These are phyloP conservation scores for Xanthoceras sorbifolium DNA, from an alignment of 345 rosid species.

Conservation along the genomic window DNA sequence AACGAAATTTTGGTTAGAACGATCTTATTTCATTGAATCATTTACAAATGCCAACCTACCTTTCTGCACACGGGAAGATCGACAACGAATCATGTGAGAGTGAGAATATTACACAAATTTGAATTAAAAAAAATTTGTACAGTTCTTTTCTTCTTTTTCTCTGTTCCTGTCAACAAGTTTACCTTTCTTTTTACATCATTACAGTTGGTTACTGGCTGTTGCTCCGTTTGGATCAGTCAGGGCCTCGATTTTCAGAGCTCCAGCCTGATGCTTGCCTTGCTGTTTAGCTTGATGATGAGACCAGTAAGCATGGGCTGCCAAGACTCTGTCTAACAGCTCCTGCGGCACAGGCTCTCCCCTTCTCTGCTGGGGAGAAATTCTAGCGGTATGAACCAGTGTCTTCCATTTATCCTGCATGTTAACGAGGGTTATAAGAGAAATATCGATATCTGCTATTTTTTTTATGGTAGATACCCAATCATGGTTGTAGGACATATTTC, in stretches of 20 bases:
- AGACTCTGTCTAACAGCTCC: slow-evolving; percentile 81
- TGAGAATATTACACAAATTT: slow-evolving; percentile 43
- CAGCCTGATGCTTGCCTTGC: slow-evolving; percentile 51
- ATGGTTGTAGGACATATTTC: not conserved
- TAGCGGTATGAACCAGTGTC: slow-evolving; percentile 94
- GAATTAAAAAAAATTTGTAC: slow-evolving; percentile 41
- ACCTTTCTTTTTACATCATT: slow-evolving; percentile 32
- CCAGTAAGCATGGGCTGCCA: slow-evolving; percentile 86
- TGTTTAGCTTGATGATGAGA: slow-evolving; percentile 79
- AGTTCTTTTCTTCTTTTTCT: slow-evolving; percentile 18
- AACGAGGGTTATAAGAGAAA: not conserved
- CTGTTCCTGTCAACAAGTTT: slow-evolving; percentile 29
- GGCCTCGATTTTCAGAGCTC: slow-evolving; percentile 25
- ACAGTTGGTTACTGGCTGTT: slow-evolving; percentile 31
- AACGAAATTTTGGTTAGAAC: slow-evolving; percentile 19
- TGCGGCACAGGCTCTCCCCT: slow-evolving; percentile 98
- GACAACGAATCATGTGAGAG: slow-evolving; percentile 47
- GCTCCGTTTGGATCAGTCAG: slow-evolving; percentile 23
- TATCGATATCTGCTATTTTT: not conserved
- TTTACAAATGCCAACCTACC: slow-evolving; percentile 47
- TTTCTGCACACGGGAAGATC: slow-evolving; percentile 11
- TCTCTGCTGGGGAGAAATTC: slow-evolving; percentile 85
- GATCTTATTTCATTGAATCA: slow-evolving; percentile 42
- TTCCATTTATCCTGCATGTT: slow-evolving; percentile 93
- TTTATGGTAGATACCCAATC: not conserved